Evolutionary conservation across 1,139 yeast species (phyloP), one percentile per base, ranked within the genome.

Genomic region (Geotrichum cucujoidarum): DNA sequence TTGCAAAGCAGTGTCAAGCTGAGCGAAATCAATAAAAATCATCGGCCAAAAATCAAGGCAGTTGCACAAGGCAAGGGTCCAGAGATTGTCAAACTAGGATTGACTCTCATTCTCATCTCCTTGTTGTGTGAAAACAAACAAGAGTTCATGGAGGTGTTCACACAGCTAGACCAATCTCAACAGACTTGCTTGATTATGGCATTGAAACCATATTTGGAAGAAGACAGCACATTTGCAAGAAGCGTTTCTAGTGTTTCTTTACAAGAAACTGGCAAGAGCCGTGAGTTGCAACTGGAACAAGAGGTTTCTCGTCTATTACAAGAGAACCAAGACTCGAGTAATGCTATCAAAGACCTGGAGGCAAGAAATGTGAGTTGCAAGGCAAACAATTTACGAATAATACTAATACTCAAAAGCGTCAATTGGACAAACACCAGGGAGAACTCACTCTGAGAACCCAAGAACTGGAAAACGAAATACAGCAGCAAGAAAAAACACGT

Each of bases 241-340:
- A 24, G 27, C 10, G 10, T 24, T 10, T 24, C 27, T 6, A 10
- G 27, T 10, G 27, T 24, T 6, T 6, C 6, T 6, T 6, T 24
- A 10, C 27, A 24, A 24, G 31, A 11, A 25, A 11, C 4, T 11
- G 16, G 38, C 14, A 27, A 30, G 11, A 41, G 38, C 11, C 32
- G 55, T 20, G 57, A 53, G 45, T 20, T 55, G 39, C 44, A 33
- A 7, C 47, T 55, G n/a, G 58, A 55, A 29, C 51, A 51, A 37
- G 53, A 51, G 37, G 43, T 56, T 13, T 53, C 56, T 2, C 37
- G 51, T 38, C 33, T 54, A 25, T 31, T 56, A 14, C 27, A 45
- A 5, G 53, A 55, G 17, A 31, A 40, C 17, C 53, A 52, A 18
- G 14, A 18, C 13, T 20, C 20, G 14, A 31, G 36, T 8, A 24